Base-by-base conservation (phyloP, 768 basidiomycete genomes). In the Mycena rebaudengoi region DNA sequence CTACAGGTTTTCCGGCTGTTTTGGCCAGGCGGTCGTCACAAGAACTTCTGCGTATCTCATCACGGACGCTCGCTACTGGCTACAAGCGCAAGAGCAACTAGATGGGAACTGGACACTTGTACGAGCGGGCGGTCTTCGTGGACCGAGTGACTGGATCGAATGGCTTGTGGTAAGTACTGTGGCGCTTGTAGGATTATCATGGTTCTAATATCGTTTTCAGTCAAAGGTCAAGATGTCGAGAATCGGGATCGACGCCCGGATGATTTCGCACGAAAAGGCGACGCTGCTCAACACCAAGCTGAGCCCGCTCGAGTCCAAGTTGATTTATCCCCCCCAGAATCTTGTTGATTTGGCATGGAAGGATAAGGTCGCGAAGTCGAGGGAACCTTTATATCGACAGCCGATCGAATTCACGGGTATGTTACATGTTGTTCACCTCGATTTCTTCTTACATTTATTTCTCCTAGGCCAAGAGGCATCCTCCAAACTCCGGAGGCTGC, bases 201-300 rank as follows among this genome's bases (percentile, higher is more conserved):
- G 18, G 54, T 44, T 21, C 23, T 30, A 29, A 25, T 16, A n/a
- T 28, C 5, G 28, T 40, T 28, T 12, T 21, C 46, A 79, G 76
- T 60, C 68, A 65, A 83, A 84, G 69, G 76, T 81, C 70, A 70
- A 74, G 49, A 79, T 79, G 41, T 73, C 83, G 26, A 82, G 86
- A 69, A 86, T 96, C 49, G 95, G 95, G 13, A 84, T 96, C 56
- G 95, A 97, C 74, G 91, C 94, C 3, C 88, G 92, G 16, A 90
- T 95, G 86, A 77, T 96, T 56, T 86, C 92, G 0, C 87, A 91
- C 70, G 87, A 90, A 70, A 88, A 88, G 61, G 91, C 90, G 14
- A 80, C 83, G 11, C 76, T 82, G 43, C 78, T 95, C 55, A 87
- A 86, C 63, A 70, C 82, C 43, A 86, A 86, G 66, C 81, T 95